Evolutionary conservation across 1,284 basidiomycete species (phyloP).

Genomic region (Cutaneotrichosporon cutaneum): DNA sequence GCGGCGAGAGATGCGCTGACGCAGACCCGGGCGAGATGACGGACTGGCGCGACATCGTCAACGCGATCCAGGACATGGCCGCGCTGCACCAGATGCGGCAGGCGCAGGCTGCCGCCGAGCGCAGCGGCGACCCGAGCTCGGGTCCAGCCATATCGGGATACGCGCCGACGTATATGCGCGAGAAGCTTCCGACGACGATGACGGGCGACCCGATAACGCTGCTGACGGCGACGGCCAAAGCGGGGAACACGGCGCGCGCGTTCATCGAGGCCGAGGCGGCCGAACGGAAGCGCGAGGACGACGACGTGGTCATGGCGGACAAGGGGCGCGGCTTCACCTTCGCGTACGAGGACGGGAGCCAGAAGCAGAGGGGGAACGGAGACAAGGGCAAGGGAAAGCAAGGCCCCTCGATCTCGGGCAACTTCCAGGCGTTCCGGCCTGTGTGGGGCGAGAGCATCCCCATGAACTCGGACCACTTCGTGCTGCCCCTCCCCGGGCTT

Average conservation of each 20-base stretch:
- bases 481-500: neutral
- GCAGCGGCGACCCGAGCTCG: neutral
- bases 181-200: no score
- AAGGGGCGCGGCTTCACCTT: no score
- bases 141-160: neutral
- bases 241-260: neutral
- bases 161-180: neutral
- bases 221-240: neutral
- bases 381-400: neutral
- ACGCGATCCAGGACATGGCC: constrained; percentile 39
- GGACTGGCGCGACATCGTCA: constrained; percentile 66
- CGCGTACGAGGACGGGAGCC: neutral
- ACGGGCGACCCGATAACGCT: neutral
- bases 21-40: constrained; percentile 85
- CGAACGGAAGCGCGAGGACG: neutral
- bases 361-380: neutral
- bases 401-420: neutral
- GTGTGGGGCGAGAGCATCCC: neutral
- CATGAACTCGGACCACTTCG: no score
- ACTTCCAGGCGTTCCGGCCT: neutral
- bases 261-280: neutral
- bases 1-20: no score
- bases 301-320: neutral
- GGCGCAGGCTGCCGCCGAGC: constrained; percentile 6
- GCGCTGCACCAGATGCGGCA: constrained; percentile 21